Base-by-base conservation (phyloP, 768 basidiomycete genomes). In the Lanmaoa rubissima region DNA sequence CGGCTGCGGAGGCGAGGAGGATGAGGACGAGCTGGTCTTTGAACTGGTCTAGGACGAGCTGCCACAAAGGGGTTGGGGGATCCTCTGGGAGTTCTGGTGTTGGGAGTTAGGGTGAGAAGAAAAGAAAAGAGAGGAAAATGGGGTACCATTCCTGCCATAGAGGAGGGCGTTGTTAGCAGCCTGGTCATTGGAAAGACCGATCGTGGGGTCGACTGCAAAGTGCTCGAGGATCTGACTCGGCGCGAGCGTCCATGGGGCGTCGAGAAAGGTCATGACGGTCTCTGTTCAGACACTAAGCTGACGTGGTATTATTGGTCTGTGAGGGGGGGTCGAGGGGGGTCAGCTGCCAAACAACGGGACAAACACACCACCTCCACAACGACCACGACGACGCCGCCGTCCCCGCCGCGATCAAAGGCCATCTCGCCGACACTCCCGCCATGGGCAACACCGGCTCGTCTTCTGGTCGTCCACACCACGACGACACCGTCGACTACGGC, bases 21-120 rank as follows among this genome's bases (percentile, higher is more conserved):
- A 99, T 98, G 60, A 99, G 87, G 41, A 99, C 96, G 31, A 99
- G 84, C 73, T 97, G 94, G 75, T 99, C 96, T 79, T 98, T 90
- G 81, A 99, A 99, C 75, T 99, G 96, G 63, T 97, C 94, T n/a
- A 99, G 81, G 57, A 99, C 88, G 58, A 98, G 85, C 68, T 92
- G 82, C 92, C 94, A 94, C 34, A 98, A 69, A 4, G 95, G 92
- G 5, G 96, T 97, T 4, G 92, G 76, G 0, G 92, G 88, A 11
- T 95, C 92, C 67, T 97, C 94, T 12, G 96, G 95, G 8, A 99
- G 80, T 68, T 92, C 96, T 98, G 71, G 14, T 48, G 41, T 24
- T 24, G 48, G 24, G 31, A 14, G 70, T 24, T 53, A 42, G 42
- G 28, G 16, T 12, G 41, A n/a, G 35, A 17, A 28, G 35, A n/a